Base-by-base conservation (phyloP, 352 stramenopile genomes). In the Thraustochytrium striatum region DNA sequence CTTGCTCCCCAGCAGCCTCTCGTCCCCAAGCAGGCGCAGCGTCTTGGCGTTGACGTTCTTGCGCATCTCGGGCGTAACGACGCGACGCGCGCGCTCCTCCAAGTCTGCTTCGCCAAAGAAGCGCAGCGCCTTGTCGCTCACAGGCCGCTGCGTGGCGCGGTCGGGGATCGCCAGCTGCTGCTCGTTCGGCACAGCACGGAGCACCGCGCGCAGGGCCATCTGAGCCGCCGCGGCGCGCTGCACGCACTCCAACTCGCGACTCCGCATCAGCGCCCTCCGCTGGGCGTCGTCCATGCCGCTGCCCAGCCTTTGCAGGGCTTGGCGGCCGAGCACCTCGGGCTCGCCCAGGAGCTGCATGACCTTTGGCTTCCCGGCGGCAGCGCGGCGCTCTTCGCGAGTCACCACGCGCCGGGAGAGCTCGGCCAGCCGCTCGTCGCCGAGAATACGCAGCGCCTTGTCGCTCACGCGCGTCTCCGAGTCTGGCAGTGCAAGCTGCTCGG, bases 21-120 rank as follows among this genome's bases (percentile, higher is more conserved):
- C 21, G 25, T 75, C 65, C 8, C 65, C 65, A 0, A 75, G 19
- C 32, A 75, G 65, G n/a, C 36, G 65, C 35, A 75, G 65, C 11
- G 65, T 70, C 52, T 75, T 75, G 65, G 65, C 32, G 9, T 38
- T n/a, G 16, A 72, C 7, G 11, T 72, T 61, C 39, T 75, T 75
- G 44, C 65, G 65, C 39, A 75, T 68, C 30, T 72, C 32, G 11
- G 61, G 7, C 1, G 65, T 75, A 43, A 75, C 65, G 25, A 68
- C 52, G 11, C 25, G 32, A 3, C 32, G 65, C 21, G 65, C 43
- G 7, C 16, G 7, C 5, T 7, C 35, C 39, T 75, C 65, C 41
- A 75, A 43, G 30, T 21, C 8, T 13, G 43, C 44, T 19, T 75
- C 65, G 30, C 65, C 65, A 7, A 75, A 75, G 21, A 75, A 75